These are phyloP conservation scores for Psidium friedrichsthalianum DNA, from an alignment of 345 rosid genomes.

Conservation along the genomic window DNA sequence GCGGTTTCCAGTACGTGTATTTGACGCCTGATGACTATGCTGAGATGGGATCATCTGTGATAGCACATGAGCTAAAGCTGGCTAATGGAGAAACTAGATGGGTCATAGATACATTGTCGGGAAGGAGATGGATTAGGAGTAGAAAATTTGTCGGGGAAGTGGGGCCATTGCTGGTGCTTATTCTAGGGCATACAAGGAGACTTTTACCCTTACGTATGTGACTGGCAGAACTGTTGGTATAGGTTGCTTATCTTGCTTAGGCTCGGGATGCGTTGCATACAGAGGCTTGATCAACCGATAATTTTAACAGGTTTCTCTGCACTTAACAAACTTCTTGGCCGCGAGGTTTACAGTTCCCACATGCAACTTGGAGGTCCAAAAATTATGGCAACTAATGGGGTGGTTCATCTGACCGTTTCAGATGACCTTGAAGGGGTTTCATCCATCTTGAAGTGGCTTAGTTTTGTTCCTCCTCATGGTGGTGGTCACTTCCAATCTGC, in stretches of 20 bases:
- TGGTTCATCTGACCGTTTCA: constrained; percentile 91
- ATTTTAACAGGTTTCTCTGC: constrained; percentile 98
- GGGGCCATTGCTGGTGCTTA: constrained; percentile 98
- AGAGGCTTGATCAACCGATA: constrained; percentile 97
- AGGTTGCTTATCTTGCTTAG: constrained; percentile 96
- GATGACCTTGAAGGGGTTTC: constrained; percentile 96
- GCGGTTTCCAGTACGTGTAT: constrained; percentile 86
- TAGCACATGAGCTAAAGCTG: constrained; percentile 81
- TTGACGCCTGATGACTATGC: constrained; percentile 69
- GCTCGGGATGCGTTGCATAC: constrained; percentile 98
- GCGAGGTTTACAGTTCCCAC: constrained; percentile 99
- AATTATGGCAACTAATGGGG: constrained; percentile 99
- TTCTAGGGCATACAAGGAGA: constrained; percentile 94
- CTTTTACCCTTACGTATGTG: constrained; percentile 88
- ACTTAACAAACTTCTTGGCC: constrained; percentile 93
- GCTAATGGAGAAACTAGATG: constrained; percentile 71
- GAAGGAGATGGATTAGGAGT: constrained; percentile 96
- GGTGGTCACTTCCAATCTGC: constrained; percentile 79
- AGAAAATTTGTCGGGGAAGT: constrained; percentile 93
- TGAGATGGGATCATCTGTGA: constrained; percentile 63
- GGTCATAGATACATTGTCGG: constrained; percentile 96
- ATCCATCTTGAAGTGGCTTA: constrained; percentile 90
- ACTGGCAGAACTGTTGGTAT: constrained; percentile 97
- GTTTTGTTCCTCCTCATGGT: constrained; percentile 65
- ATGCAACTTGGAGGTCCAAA: constrained; percentile 99